These are phyloP conservation scores for Rhizopogon vesiculosus DNA, from an alignment of 768 basidiomycete species.

Conservation along the genomic window DNA sequence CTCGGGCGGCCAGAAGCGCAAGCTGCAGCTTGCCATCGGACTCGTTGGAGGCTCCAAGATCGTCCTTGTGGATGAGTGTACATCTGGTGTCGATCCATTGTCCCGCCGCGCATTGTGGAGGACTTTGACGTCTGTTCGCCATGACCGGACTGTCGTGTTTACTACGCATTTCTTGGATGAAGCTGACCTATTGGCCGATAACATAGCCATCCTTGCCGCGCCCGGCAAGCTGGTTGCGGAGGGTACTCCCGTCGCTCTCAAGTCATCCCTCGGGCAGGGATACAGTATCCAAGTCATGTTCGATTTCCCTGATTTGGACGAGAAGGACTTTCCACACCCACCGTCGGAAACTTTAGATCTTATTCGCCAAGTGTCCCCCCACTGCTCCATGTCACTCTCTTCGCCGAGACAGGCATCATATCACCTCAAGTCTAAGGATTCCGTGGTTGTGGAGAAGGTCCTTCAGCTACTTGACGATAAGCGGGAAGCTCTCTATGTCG, in stretches of 20 bases:
- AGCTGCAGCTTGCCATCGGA: slow-evolving; percentile 79
- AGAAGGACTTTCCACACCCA: slow-evolving; percentile 11
- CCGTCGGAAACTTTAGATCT: slow-evolving; percentile 31
- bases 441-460: slow-evolving; percentile 47
- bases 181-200: slow-evolving; percentile 73
- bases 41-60: slow-evolving; percentile 71
- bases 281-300: slow-evolving; percentile 61
- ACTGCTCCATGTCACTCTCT: slow-evolving; percentile 35
- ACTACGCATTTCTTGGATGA: slow-evolving; percentile 84
- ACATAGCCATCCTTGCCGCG: slow-evolving; percentile 69
- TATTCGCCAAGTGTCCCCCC: slow-evolving; percentile 42
- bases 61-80: slow-evolving; percentile 64
- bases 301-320: slow-evolving; percentile 25
- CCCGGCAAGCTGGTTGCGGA: slow-evolving; percentile 73
- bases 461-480: slow-evolving; percentile 51
- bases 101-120: slow-evolving; percentile 77
- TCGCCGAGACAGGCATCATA: slow-evolving; percentile 44
- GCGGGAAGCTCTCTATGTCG: slow-evolving; percentile 31
- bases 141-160: slow-evolving; percentile 66
- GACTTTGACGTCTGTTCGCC: slow-evolving; percentile 60
- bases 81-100: slow-evolving; percentile 78
- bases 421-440: slow-evolving; percentile 59
- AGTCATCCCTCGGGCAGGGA: slow-evolving; percentile 66
- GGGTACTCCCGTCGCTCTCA: slow-evolving; percentile 71
- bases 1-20: slow-evolving; percentile 79